Evolutionary conservation across 208 protist species (phyloP), one percentile per base, ranked within the genome.

Genomic region (Crithidia fasciculata): DNA sequence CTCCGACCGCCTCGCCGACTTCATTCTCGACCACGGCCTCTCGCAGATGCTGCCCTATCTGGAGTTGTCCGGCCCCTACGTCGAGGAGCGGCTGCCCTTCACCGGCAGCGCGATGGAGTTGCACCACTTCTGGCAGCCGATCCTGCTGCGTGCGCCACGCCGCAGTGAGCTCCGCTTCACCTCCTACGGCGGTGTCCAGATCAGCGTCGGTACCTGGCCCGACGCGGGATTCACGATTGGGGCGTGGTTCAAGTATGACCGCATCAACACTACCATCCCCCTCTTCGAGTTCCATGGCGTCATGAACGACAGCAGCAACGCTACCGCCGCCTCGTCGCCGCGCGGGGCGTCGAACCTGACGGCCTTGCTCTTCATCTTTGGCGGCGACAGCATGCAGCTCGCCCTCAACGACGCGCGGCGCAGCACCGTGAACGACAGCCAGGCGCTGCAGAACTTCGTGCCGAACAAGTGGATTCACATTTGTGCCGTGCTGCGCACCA

Each of bases 111-210:
- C 80, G 9, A 66, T 44, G 59, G 68, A 83, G 37, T 69, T 96
- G 59, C 74, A 83, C 13, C 18, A 39, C n/a, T 96, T 94, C 66
- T 96, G 92, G 92, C 55, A 72, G 58, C 92, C 89, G 18, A 82
- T 94, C 50, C 78, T 96, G 47, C 61, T 76, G 4, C 76, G 87
- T 56, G 83, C 89, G 37, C 86, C 87, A 18, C 74, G 75, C 18
- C 86, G 86, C 41, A 92, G 87, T 71, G 80, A 89, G 50, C 66
- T 93, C 3, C 89, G 88, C 61, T 96, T 94, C 77, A 74, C 69
- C 72, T 83, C 66, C 12, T 82, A 79, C 37, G 92, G 92, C 47
- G 92, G 92, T 44, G 86, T 95, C 43, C 67, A 76, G 58, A 44
- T 94, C 10, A 89, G 62, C 28, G 50, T 96, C 15, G 86, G 82